Conservation (phyloP, 768 basidiomycete genomes). For the Hydnomerulius pinastri region DNA sequence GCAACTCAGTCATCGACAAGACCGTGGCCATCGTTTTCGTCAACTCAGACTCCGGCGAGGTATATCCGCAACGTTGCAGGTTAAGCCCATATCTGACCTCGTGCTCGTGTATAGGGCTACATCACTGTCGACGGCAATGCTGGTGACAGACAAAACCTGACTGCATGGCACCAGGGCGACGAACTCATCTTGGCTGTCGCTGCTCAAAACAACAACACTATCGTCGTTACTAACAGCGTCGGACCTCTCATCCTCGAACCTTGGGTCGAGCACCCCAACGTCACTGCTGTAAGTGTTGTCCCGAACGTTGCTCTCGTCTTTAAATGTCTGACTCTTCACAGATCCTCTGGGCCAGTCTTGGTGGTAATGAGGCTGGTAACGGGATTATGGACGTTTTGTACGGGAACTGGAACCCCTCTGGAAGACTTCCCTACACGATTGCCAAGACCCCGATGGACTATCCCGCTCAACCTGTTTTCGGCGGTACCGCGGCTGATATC, state of each 20-base stretch:
- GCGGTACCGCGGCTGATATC: slow-evolving; percentile 29
- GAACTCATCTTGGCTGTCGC: slow-evolving; percentile 57
- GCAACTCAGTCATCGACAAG: slow-evolving; percentile 46
- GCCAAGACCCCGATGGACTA: slow-evolving; percentile 59
- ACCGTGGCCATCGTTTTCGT: slow-evolving; percentile 81
- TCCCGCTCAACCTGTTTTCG: slow-evolving; percentile 39
- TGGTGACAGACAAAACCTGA: slow-evolving; percentile 39
- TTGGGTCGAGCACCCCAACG: slow-evolving; percentile 78
- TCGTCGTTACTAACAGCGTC: slow-evolving; percentile 79
- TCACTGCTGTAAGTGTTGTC: slow-evolving; percentile 57
- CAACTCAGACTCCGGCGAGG: slow-evolving; percentile 83
- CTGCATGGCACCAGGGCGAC: slow-evolving; percentile 39
- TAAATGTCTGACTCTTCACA: slow-evolving; percentile 18
- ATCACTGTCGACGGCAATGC: slow-evolving; percentile 58
- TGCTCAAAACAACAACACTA: slow-evolving; percentile 68
- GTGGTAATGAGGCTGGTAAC: slow-evolving; percentile 80
- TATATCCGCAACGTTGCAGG: not conserved
- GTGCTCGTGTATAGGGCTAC: slow-evolving; percentile 42
- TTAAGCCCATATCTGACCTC: slow-evolving; percentile 1
- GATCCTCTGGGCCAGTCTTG: slow-evolving; percentile 53
- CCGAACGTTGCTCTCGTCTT: slow-evolving; percentile 20
- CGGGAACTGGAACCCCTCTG: slow-evolving; percentile 75
- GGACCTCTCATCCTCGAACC: slow-evolving; percentile 68
- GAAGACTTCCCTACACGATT: slow-evolving; percentile 73
- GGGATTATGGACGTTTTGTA: slow-evolving; percentile 77